Percentiles rank a stretch among this genome's conserved stretches.
Evolutionary conservation across 2,329 filamentous ascomycete species (phyloP).

Genomic region (Cordyceps cateniannulata): DNA sequence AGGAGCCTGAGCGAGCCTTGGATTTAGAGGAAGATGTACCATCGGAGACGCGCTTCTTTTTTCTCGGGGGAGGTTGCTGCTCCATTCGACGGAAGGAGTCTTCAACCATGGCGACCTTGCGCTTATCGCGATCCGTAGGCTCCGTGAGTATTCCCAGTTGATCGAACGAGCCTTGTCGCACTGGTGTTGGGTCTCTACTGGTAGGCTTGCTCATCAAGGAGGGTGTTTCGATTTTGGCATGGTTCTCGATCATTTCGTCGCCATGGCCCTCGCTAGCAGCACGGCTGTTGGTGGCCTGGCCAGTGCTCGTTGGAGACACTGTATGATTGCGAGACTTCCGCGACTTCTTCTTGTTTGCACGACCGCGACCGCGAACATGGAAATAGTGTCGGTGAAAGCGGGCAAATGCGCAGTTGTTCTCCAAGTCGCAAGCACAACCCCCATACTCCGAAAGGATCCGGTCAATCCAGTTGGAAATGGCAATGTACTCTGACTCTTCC

Average conservation of each 20-base stretch:
- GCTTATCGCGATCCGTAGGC: conserved; percentile 59
- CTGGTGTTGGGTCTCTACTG: conserved; percentile 59
- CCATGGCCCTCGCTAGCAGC: conserved; percentile 55
- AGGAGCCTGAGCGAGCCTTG: conserved; percentile 33
- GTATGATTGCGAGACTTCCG: conserved; percentile 49
- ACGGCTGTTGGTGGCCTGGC: conserved; percentile 56
- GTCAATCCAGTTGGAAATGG: conserved; percentile 58
- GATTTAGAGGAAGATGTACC: conserved; percentile 37
- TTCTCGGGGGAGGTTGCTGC: conserved; percentile 47
- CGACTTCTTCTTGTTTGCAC: conserved; percentile 42
- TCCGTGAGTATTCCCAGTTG: conserved; percentile 55
- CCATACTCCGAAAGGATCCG: conserved; percentile 70
- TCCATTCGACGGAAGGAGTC: conserved; percentile 58
- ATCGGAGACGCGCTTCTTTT: conserved; percentile 58
- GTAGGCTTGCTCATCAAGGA: conserved; percentile 58
- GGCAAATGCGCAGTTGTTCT: conserved; percentile 55
- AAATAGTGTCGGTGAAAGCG: conserved; percentile 56
- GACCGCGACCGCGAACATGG: conserved; percentile 36
- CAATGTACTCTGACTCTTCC: conserved; percentile 53
- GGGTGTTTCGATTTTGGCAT: conserved; percentile 37
- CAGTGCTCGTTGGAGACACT: conserved; percentile 56
- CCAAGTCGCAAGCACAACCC: conserved; percentile 67
- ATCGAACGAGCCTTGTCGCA: conserved; percentile 53
- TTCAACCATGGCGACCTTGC: conserved; percentile 60
- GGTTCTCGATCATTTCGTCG: conserved; percentile 50